These are phyloP conservation scores for Podospora appendiculata DNA, from an alignment of 495 filamentous ascomycete genomes.

Conservation along the genomic window DNA sequence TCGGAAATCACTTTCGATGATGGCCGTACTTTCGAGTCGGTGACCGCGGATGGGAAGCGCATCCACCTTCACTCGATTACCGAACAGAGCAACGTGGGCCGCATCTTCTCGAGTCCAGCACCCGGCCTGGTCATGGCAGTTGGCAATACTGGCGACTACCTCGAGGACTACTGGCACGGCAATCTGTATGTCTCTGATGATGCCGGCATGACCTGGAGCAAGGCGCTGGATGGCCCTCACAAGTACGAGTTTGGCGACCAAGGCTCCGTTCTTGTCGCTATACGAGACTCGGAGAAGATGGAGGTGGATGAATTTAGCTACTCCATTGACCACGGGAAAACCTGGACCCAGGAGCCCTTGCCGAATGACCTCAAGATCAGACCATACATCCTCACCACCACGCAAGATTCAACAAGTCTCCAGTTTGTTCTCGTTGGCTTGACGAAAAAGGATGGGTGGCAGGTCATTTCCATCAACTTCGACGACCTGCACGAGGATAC, in stretches of 20 bases:
- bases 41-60: slow-evolving; percentile 47
- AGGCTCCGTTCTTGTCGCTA: slow-evolving; percentile 77
- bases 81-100: slow-evolving; percentile 64
- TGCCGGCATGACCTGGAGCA: slow-evolving; percentile 76
- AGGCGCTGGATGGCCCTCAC: slow-evolving; percentile 70
- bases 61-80: slow-evolving; percentile 92
- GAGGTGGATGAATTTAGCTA: slow-evolving; percentile 52
- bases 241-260: slow-evolving; percentile 94
- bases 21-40: slow-evolving; percentile 62
- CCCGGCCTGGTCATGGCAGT: slow-evolving; percentile 89
- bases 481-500: slow-evolving; percentile 69
- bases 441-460: slow-evolving; percentile 34
- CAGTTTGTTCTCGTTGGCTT: slow-evolving; percentile 73
- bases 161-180: slow-evolving; percentile 54
- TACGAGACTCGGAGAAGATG: slow-evolving; percentile 62
- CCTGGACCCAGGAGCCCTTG: slow-evolving; percentile 62
- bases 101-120: slow-evolving; percentile 89
- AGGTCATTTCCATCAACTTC: slow-evolving; percentile 74
- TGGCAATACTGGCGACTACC: slow-evolving; percentile 73
- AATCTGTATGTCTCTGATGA: slow-evolving; percentile 85
- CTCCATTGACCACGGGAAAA: slow-evolving; percentile 79
- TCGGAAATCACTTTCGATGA: slow-evolving; percentile 91
- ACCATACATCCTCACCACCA: slow-evolving; percentile 70
- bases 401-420: slow-evolving; percentile 79
- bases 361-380: slow-evolving; percentile 52